These are phyloP conservation scores for Xylariales sp. DNA, from an alignment of 2,329 filamentous ascomycete genomes.

Conservation along the genomic window DNA sequence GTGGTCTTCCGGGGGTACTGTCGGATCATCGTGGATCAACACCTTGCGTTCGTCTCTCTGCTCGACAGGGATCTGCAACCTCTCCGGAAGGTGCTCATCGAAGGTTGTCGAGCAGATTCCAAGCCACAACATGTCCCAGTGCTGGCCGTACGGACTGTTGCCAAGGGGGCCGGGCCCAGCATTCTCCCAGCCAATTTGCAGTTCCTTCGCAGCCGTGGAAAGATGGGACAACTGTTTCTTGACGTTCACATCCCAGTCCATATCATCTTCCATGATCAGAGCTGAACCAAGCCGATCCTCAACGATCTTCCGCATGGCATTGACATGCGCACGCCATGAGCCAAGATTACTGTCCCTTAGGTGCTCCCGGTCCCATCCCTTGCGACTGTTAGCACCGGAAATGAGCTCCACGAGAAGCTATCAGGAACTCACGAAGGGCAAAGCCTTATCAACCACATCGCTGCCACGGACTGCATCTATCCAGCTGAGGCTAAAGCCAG, in stretches of 20 bases:
- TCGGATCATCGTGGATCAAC: conserved; percentile 21
- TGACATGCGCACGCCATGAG: conserved; percentile 30
- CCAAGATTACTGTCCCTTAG: conserved; percentile 27
- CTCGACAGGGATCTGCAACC: neutral
- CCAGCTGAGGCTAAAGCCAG: conserved; percentile 34
- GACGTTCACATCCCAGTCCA: conserved; percentile 36
- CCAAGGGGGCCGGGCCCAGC: neutral
- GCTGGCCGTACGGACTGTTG: conserved; percentile 39
- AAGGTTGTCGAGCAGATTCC: conserved; percentile 41
- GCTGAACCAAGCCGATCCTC: conserved; percentile 26
- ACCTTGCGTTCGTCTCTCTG: conserved; percentile 14
- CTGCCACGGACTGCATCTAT: conserved; percentile 33
- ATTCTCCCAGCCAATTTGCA: conserved; percentile 5
- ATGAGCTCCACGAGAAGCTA: neutral
- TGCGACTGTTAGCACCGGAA: neutral
- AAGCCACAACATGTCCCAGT: conserved; percentile 51
- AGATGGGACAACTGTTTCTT: conserved; percentile 22
- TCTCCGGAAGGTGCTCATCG: conserved; percentile 20
- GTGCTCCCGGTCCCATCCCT: conserved; percentile 16
- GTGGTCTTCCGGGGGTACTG: conserved; percentile 20
- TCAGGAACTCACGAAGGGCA: conserved; percentile 22
- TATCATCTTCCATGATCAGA: conserved; percentile 36
- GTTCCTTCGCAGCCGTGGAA: conserved; percentile 13
- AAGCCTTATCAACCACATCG: conserved; percentile 31
- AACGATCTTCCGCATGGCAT: conserved; percentile 27